These are phyloP conservation scores for Selaginella tamariscina DNA, from an alignment of 75 land plant species.

Conservation along the genomic window DNA sequence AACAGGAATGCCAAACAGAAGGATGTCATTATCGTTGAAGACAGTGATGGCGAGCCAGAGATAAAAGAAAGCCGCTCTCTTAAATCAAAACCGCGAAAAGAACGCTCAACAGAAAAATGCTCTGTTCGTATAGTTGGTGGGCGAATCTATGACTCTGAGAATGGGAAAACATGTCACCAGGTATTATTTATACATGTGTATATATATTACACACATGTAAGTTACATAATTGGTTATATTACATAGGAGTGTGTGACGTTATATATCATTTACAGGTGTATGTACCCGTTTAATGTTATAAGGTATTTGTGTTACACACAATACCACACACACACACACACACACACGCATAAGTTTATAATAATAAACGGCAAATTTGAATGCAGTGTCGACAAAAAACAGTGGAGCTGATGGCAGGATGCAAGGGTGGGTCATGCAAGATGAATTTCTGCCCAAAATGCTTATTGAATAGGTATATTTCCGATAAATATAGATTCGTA, in stretches of 20 bases:
- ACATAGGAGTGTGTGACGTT: no score
- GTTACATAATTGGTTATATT: no score
- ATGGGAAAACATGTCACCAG: slow-evolving; percentile 68
- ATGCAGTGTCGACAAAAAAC: slow-evolving; percentile 6
- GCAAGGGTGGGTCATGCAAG: not conserved
- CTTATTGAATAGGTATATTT: not conserved
- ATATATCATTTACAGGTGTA: no score
- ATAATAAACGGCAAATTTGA: no score
- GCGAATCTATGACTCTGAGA: slow-evolving; percentile 48
- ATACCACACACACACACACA: no score
- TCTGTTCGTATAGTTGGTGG: slow-evolving; percentile 36
- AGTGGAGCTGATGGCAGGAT: not conserved
- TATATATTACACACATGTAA: no score
- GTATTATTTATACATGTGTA: slow-evolving; percentile 9
- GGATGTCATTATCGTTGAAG: not conserved
- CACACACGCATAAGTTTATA: no score
- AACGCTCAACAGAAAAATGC: not conserved
- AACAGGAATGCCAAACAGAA: no score
- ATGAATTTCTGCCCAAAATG: not conserved
- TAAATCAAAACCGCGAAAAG: not conserved
- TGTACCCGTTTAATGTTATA: no score
- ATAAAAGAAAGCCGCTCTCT: not conserved
- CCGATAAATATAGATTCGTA: not conserved
- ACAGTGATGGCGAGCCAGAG: not conserved
- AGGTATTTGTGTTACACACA: no score